Evolutionary conservation across 2,329 filamentous ascomycete genomes (phyloP).

Genomic region (Tricladium varicosporioides): DNA sequence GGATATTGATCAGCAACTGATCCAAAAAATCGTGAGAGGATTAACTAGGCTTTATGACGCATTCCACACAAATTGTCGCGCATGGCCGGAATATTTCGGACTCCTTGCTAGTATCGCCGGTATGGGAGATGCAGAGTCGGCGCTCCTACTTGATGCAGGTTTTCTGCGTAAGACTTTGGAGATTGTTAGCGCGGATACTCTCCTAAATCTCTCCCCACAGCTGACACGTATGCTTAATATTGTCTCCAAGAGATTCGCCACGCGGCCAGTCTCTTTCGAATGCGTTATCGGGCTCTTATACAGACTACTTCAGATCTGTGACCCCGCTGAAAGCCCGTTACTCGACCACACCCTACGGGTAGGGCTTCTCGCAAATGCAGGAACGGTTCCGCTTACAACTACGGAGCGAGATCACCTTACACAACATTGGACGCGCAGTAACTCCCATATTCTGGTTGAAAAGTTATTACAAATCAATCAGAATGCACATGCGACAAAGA

Average conservation of each 20-base stretch:
- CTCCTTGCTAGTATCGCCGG: conserved; percentile 65
- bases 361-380: conserved; percentile 31
- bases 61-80: conserved; percentile 60
- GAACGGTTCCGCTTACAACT: conserved; percentile 42
- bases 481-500: conserved; percentile 48
- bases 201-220: conserved; percentile 37
- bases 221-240: conserved; percentile 54
- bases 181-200: conserved; percentile 32
- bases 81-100: conserved; percentile 77
- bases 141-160: conserved; percentile 56
- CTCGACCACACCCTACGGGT: conserved; percentile 43
- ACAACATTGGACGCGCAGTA: conserved; percentile 39
- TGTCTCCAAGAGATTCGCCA: conserved; percentile 49
- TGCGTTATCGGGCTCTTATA: conserved; percentile 51
- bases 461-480: conserved; percentile 65
- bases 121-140: conserved; percentile 57
- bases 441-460: conserved; percentile 56
- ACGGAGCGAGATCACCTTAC: conserved; percentile 47
- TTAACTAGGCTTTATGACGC: conserved; percentile 58
- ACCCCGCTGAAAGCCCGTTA: conserved; percentile 31
- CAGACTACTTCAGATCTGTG: conserved; percentile 29
- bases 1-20: conserved; percentile 32
- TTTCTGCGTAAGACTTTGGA: conserved; percentile 51
- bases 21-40: conserved; percentile 38
- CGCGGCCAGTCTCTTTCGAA: conserved; percentile 53